These are phyloP conservation scores for Naganishia sp. DNA, from an alignment of 1,284 basidiomycete genomes.

Conservation along the genomic window DNA sequence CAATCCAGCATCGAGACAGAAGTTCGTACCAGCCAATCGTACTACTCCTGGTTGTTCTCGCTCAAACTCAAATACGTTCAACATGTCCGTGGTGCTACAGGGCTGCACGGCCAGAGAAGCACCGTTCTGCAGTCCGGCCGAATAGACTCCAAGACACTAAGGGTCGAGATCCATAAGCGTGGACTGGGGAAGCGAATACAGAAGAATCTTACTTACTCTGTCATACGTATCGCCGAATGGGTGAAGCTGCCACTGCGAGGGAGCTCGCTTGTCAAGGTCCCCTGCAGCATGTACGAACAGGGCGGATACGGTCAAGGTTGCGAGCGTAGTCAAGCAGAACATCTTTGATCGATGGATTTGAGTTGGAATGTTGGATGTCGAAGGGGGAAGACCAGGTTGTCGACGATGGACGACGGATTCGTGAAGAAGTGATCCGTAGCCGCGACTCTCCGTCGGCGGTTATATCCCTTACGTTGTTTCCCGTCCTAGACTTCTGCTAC, in stretches of 20 bases:
- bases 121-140: background rate
- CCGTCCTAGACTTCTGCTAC: too few relatives aligned
- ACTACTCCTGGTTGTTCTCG: constrained; percentile 17
- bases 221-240: constrained; percentile 8
- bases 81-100: background rate
- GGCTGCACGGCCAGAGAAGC: constrained; percentile 10
- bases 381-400: too few relatives aligned
- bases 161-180: background rate
- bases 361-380: too few relatives aligned
- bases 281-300: background rate
- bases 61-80: constrained; percentile 11
- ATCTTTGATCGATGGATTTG: background rate
- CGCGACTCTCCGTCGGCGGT: too few relatives aligned
- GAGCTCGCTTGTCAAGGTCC: constrained; percentile 8
- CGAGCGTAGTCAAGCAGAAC: background rate
- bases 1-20: constrained; percentile 34
- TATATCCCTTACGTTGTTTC: too few relatives aligned
- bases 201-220: background rate
- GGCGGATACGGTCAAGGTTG: background rate
- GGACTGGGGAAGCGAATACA: background rate
- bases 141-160: constrained; percentile 15
- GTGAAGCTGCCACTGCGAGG: constrained; percentile 4
- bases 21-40: constrained; percentile 32
- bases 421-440: too few relatives aligned
- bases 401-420: too few relatives aligned